phyloP scores from a whole-genome alignment of 176 grass and related monocot species.

The Cymbopogon citratus region DNA sequence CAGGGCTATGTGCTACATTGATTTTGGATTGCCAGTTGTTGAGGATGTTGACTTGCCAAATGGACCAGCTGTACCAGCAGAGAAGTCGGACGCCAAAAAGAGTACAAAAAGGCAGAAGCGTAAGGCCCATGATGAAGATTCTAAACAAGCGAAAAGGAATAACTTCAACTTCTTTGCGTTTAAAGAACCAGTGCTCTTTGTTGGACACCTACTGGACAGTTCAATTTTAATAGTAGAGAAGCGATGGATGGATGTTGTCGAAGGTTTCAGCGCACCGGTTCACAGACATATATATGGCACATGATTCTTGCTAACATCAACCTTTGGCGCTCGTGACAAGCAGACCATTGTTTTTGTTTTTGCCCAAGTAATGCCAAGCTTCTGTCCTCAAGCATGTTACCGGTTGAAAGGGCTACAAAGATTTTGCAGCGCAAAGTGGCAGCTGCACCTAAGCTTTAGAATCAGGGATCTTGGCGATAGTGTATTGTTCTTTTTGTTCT shows the following conservation, averaged over 20 bases:
- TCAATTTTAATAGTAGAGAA: slow-evolving; percentile 83
- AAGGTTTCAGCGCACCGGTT: slow-evolving; percentile 56
- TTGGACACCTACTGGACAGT: slow-evolving; percentile 63
- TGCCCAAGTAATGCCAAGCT: not conserved
- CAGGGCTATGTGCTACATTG: no score
- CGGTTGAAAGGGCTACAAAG: not conserved
- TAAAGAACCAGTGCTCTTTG: slow-evolving; percentile 69
- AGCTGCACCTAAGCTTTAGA: not conserved
- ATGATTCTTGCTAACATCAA: slow-evolving; percentile 17
- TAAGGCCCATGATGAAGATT: slow-evolving; percentile 47
- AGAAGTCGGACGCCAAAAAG: slow-evolving; percentile 36
- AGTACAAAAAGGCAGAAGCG: slow-evolving; percentile 32
- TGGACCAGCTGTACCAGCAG: slow-evolving; percentile 12
- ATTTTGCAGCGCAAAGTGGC: slow-evolving; percentile 18
- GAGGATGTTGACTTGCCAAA: slow-evolving; percentile 38
- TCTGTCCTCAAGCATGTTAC: not conserved
- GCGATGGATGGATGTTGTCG: slow-evolving; percentile 73
- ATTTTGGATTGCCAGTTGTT: slow-evolving; percentile 71
- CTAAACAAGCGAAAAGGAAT: slow-evolving; percentile 35
- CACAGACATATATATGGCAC: slow-evolving; percentile 84
- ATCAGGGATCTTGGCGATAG: not conserved
- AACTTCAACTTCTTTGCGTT: slow-evolving; percentile 74
- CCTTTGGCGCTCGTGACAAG: not conserved
- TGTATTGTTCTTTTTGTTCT: slow-evolving; percentile 4
- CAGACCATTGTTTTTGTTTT: slow-evolving; percentile 6